A percentile compares a stretch with the other conserved stretches of the same genome.
Conservation (phyloP, 1,284 basidiomycete species). For the Rhodotorula sp. region DNA sequence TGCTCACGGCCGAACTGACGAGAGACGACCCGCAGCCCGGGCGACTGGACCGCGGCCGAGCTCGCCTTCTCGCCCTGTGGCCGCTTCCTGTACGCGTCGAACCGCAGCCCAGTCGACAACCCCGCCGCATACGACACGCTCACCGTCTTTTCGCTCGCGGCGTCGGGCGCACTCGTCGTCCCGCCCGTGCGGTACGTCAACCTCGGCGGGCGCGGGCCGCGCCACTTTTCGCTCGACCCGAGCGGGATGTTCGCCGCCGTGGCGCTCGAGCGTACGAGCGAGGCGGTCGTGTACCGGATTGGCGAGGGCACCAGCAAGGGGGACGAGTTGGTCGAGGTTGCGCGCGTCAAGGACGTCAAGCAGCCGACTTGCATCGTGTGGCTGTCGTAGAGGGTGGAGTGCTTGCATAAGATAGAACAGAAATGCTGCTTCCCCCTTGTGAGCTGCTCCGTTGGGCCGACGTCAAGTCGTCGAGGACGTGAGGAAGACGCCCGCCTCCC, state of each 20-base stretch:
- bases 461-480: too few relatives aligned
- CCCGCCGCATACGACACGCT: conserved; percentile 25
- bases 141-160: conserved; percentile 23
- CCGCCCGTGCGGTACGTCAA: not conserved
- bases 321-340: conserved; percentile 17
- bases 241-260: conserved; percentile 29
- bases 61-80: conserved; percentile 18
- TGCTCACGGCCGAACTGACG: too few relatives aligned
- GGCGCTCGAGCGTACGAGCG: conserved; percentile 28
- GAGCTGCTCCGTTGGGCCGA: too few relatives aligned
- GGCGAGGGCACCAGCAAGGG: conserved; percentile 6
- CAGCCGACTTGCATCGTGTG: conserved; percentile 31
- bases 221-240: conserved; percentile 22
- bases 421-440: not conserved
- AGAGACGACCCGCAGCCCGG: not conserved
- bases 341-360: conserved; percentile 20
- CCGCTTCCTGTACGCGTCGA: conserved; percentile 30
- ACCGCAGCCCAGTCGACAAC: conserved; percentile 33
- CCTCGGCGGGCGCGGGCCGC: conserved; percentile 23
- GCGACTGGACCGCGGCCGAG: conserved; percentile 35
- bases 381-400: not conserved
- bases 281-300: conserved; percentile 24
- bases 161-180: conserved; percentile 6
- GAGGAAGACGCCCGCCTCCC: not conserved
- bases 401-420: not conserved